Conservation (phyloP, 2,329 filamentous ascomycete species). For the Didymella pinodella region DNA sequence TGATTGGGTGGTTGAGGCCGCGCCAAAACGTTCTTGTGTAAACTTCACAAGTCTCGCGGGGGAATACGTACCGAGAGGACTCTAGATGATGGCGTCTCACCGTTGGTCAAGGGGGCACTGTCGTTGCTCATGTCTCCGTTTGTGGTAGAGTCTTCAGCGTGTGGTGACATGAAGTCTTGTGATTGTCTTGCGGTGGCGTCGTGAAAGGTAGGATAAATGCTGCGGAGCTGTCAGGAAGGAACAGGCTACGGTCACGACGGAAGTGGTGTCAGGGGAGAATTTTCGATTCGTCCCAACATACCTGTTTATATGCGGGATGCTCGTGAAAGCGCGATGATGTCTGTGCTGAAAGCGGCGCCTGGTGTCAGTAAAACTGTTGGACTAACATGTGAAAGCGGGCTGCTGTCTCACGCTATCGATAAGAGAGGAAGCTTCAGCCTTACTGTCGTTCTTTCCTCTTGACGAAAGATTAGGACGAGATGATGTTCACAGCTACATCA, state of each 20-base stretch:
- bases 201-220: slow-evolving; percentile 16
- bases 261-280: slow-evolving; percentile 23
- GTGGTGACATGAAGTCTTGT: slow-evolving; percentile 39
- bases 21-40: slow-evolving; percentile 15
- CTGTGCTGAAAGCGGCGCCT: slow-evolving; percentile 38
- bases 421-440: slow-evolving; percentile 15
- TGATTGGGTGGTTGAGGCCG: slow-evolving; percentile 21
- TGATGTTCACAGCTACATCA: slow-evolving; percentile 4
- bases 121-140: slow-evolving; percentile 46
- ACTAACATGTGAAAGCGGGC: slow-evolving; percentile 37
- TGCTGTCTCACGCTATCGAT: slow-evolving; percentile 27
- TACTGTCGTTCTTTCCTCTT: slow-evolving; percentile 6
- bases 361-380: slow-evolving; percentile 25
- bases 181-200: slow-evolving; percentile 18
- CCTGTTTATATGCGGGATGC: slow-evolving; percentile 38
- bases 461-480: not conserved
- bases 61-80: slow-evolving; percentile 49
- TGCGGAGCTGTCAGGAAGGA: slow-evolving; percentile 18
- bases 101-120: slow-evolving; percentile 48
- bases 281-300: slow-evolving; percentile 20
- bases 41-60: slow-evolving; percentile 6
- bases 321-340: slow-evolving; percentile 27
- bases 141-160: slow-evolving; percentile 44
- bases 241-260: slow-evolving; percentile 18
- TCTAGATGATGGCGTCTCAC: slow-evolving; percentile 51